Base-by-base conservation (phyloP, 1,284 basidiomycete genomes). In the Irpex lacteus region DNA sequence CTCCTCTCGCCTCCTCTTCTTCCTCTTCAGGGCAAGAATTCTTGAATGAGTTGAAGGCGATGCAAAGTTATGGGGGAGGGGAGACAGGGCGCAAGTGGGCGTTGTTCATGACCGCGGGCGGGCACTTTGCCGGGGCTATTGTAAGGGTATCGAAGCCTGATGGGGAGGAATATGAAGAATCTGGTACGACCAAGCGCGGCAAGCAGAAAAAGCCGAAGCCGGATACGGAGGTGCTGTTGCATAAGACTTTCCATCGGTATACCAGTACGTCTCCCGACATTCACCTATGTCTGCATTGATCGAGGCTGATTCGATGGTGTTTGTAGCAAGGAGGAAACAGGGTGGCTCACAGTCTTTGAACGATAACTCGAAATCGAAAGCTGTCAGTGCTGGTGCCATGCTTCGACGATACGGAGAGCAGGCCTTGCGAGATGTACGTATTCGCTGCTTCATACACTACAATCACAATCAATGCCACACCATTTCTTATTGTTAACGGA, bases 171-270 rank as follows among this genome's bases (percentile, higher is more conserved):
- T 56, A 56, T 18, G 79, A 78, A 32, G 78, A 82, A 44, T 77
- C 76, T 34, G 74, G 66, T 38, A 72, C 73, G 40, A 82, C 79
- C 61, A 84, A 81, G 70, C 86, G 81, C 66, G 85, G 86, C 66
- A 89, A 86, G 69, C 82, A 81, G 67, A 86, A 77, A 75, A 88
- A 76, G 67, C 81, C 85, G 0, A 88, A 83, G 69, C 80, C 86
- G 2, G 88, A 91, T 59, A 86, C 90, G 2, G 90, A 96, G 71
- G 86, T 99, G 2, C 71, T 99, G 52, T 83, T 84, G 65, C 95
- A 98, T 74, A 99, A 99, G 78, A 98, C 98, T 0, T 99, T 98
- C 77, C 98, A 99, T 76, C 89, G 98, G 5, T 99, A 99, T 76
- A 99, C 98, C 0, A 99, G 95, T 97, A 65, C 65, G 86, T 78